These are phyloP conservation scores for Rutstroemia sp. DNA, from an alignment of 2,329 filamentous ascomycete genomes.

Conservation along the genomic window DNA sequence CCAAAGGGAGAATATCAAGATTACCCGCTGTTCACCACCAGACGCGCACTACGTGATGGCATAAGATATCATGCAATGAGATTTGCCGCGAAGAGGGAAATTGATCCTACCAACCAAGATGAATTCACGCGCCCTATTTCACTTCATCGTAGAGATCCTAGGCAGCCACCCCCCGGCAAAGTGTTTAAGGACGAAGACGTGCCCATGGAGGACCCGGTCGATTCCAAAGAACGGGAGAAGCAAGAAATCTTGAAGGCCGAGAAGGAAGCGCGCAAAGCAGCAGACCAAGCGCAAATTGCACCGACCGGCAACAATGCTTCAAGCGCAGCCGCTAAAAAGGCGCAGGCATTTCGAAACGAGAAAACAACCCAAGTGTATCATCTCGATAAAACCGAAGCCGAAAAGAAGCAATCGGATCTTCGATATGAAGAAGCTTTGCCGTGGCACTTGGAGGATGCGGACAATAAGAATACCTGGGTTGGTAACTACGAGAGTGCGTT, in stretches of 20 bases:
- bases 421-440: conserved; percentile 93
- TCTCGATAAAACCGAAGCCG: conserved; percentile 62
- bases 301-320: conserved; percentile 58
- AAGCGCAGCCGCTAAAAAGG: conserved; percentile 26
- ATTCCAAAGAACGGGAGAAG: conserved; percentile 54
- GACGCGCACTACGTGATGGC: conserved; percentile 69
- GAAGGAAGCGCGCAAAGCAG: conserved; percentile 75
- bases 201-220: conserved; percentile 35
- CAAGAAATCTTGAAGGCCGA: conserved; percentile 68
- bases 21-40: conserved; percentile 74
- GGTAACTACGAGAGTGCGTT: conserved; percentile 85
- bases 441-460: conserved; percentile 95
- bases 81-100: conserved; percentile 52
- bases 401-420: conserved; percentile 62
- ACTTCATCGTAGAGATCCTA: conserved; percentile 81
- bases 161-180: conserved; percentile 57
- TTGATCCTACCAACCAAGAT: conserved; percentile 62
- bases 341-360: conserved; percentile 66
- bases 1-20: conserved; percentile 41
- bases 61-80: conserved; percentile 84
- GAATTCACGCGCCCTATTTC: conserved; percentile 85
- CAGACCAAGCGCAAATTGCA: conserved; percentile 88
- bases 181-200: conserved; percentile 52
- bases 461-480: conserved; percentile 91
- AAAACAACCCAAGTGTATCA: conserved; percentile 83